These are phyloP conservation scores for Umbelopsis sp. DNA, from an alignment of 192 early-diverging fungal species.

Conservation along the genomic window DNA sequence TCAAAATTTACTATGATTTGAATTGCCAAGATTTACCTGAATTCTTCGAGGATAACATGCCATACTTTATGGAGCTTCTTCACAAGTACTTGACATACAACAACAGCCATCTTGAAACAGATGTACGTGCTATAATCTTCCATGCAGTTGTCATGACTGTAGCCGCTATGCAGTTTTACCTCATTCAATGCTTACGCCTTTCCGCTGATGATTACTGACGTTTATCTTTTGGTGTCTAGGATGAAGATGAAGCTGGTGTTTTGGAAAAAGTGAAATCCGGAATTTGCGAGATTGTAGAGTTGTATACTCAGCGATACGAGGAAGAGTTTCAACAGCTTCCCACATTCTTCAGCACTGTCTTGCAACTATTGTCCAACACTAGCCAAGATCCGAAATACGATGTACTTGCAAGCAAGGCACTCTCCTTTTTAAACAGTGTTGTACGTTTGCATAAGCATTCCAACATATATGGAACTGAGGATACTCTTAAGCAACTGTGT, in stretches of 20 bases:
- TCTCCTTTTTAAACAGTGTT: slow-evolving; percentile 88
- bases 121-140: slow-evolving; percentile 42
- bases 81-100: slow-evolving; percentile 86
- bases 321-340: slow-evolving; percentile 84
- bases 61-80: slow-evolving; percentile 78
- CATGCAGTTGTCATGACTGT: background rate
- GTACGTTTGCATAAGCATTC: slow-evolving; percentile 75
- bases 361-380: slow-evolving; percentile 80
- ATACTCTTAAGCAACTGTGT: slow-evolving; percentile 80
- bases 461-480: slow-evolving; percentile 72
- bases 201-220: background rate
- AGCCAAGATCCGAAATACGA: slow-evolving; percentile 80
- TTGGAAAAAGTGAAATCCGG: slow-evolving; percentile 89
- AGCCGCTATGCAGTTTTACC: slow-evolving; percentile 4
- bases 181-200: background rate
- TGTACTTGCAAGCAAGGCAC: slow-evolving; percentile 82
- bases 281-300: slow-evolving; percentile 91
- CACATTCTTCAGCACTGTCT: slow-evolving; percentile 87
- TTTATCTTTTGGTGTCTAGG: slow-evolving; percentile 41
- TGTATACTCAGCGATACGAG: slow-evolving; percentile 90
- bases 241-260: slow-evolving; percentile 82
- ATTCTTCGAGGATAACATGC: slow-evolving; percentile 94
- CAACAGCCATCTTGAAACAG: slow-evolving; percentile 69
- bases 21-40: slow-evolving; percentile 97
- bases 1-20: slow-evolving; percentile 92